phyloP scores from a whole-genome alignment of 805 yeast species.

The Blastobotrys parvus region DNA sequence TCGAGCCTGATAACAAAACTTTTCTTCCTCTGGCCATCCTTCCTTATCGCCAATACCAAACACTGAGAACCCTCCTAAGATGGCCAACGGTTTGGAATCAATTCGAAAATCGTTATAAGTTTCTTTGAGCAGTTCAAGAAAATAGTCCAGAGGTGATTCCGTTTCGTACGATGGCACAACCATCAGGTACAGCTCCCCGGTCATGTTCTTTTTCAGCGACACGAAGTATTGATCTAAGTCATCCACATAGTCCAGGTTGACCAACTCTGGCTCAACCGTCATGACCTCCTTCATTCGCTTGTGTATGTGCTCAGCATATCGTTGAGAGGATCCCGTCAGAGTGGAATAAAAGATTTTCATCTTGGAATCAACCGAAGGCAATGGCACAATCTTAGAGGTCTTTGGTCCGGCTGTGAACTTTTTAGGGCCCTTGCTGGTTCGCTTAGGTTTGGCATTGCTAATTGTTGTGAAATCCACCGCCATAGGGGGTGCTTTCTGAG shows the following conservation, averaged over 20 bases:
- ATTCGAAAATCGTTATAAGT: conserved; percentile 79
- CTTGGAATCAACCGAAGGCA: conserved; percentile 39
- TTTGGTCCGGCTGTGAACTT: conserved; percentile 6
- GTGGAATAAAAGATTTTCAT: conserved; percentile 73
- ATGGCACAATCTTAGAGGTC: neutral
- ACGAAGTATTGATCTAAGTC: conserved; percentile 80
- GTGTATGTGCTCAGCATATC: conserved; percentile 50
- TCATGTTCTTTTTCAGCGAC: conserved; percentile 37
- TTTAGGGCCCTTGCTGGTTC: conserved; percentile 12
- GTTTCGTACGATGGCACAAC: conserved; percentile 88
- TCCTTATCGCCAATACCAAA: conserved; percentile 84
- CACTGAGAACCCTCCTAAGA: conserved; percentile 71
- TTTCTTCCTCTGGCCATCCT: conserved; percentile 59
- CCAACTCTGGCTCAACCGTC: conserved; percentile 39
- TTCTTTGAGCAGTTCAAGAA: conserved; percentile 70
- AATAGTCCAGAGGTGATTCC: conserved; percentile 86
- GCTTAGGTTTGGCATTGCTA: neutral
- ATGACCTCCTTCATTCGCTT: conserved; percentile 28
- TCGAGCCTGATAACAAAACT: conserved; percentile 80
- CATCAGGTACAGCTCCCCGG: conserved; percentile 48
- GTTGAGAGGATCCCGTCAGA: conserved; percentile 72
- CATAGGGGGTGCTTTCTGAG: conserved; percentile 11
- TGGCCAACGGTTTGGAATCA: conserved; percentile 67
- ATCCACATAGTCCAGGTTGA: conserved; percentile 72
- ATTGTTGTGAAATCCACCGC: conserved; percentile 19